Evolutionary conservation across 2,329 filamentous ascomycete species (phyloP).

Genomic region (Pochonia chlamydosporia): DNA sequence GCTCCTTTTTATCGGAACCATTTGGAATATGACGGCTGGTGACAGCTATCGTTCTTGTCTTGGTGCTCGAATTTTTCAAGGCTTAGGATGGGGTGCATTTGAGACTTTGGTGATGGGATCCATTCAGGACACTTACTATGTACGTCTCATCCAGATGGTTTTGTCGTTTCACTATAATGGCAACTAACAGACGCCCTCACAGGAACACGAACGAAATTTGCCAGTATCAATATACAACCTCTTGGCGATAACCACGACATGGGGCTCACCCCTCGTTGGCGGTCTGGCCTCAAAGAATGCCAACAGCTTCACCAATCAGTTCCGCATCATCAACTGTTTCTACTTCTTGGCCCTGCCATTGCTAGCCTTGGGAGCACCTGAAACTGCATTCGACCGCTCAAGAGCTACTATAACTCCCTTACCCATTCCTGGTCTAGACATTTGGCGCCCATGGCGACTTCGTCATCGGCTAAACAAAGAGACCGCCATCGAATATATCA

Average conservation of each 20-base stretch:
- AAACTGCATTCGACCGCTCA: conserved; percentile 45
- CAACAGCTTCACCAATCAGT: conserved; percentile 40
- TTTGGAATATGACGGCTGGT: conserved; percentile 43
- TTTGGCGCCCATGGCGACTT: conserved; percentile 17
- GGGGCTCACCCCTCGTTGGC: conserved; percentile 49
- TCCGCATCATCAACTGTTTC: conserved; percentile 45
- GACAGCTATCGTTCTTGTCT: conserved; percentile 40
- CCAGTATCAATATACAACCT: conserved; percentile 40
- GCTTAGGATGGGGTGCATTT: conserved; percentile 53
- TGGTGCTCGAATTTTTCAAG: conserved; percentile 48
- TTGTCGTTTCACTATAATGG: background rate
- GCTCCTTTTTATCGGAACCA: conserved; percentile 40
- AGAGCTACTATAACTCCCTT: conserved; percentile 13
- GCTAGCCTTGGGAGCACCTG: conserved; percentile 42
- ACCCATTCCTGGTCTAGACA: conserved; percentile 12
- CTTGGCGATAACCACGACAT: conserved; percentile 39
- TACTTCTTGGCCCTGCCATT: conserved; percentile 40
- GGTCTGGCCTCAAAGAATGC: conserved; percentile 38
- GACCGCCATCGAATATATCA: conserved; percentile 29
- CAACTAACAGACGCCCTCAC: background rate
- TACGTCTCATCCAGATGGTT: conserved; percentile 24
- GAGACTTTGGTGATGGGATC: conserved; percentile 47
- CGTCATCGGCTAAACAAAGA: conserved; percentile 25
- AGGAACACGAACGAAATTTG: conserved; percentile 46
- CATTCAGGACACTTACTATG: conserved; percentile 53